These are phyloP conservation scores for Phycomyces blakesleeanus DNA, from an alignment of 192 early-diverging fungal genomes.

Conservation along the genomic window DNA sequence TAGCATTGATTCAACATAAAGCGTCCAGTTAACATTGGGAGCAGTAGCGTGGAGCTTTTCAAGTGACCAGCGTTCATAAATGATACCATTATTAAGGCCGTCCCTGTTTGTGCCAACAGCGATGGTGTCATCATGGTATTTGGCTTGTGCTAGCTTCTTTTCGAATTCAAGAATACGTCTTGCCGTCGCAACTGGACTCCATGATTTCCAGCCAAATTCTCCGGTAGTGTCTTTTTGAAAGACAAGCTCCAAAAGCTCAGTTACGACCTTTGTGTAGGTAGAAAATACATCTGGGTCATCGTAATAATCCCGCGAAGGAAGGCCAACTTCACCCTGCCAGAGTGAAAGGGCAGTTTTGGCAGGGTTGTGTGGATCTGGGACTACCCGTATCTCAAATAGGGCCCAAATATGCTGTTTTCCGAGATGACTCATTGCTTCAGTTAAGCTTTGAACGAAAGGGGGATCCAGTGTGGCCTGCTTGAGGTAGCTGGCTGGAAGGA, in stretches of 20 bases:
- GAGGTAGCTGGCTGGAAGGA: conserved; percentile 16
- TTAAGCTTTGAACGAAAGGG: not conserved
- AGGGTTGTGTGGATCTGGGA: conserved; percentile 50
- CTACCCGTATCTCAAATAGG: conserved; percentile 48
- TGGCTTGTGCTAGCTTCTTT: conserved; percentile 40
- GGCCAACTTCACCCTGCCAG: conserved; percentile 50
- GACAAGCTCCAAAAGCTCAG: conserved; percentile 41
- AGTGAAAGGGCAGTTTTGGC: conserved; percentile 34
- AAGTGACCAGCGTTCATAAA: not conserved
- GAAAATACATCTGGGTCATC: conserved; percentile 43
- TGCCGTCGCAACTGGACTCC: conserved; percentile 32
- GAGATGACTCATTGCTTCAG: conserved; percentile 6
- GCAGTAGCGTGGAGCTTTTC: not conserved
- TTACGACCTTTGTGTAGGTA: conserved; percentile 42
- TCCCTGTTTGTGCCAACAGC: not conserved
- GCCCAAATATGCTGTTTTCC: conserved; percentile 20
- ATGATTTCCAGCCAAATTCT: conserved; percentile 21
- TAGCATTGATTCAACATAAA: conserved; percentile 3
- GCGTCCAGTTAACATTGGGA: conserved; percentile 8
- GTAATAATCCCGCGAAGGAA: conserved; percentile 64
- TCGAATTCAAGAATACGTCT: conserved; percentile 62
- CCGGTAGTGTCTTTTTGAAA: conserved; percentile 12
- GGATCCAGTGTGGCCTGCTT: conserved; percentile 1
- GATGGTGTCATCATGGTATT: not conserved
- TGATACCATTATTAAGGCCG: not conserved